Conservation (phyloP, 352 stramenopile species). For the Aphanomyces stellatus region DNA sequence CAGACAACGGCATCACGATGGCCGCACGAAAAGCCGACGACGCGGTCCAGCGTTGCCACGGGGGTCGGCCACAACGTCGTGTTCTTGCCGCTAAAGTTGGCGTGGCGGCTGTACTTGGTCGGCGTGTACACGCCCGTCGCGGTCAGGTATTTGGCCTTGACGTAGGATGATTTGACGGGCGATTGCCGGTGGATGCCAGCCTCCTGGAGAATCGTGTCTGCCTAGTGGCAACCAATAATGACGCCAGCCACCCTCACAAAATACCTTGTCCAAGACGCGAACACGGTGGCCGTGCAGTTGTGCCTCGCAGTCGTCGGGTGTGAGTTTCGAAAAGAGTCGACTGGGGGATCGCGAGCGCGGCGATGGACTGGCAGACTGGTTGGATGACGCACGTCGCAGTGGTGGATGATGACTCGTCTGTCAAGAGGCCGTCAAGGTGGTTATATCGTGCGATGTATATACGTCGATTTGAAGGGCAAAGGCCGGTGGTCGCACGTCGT, state of each 20-base stretch:
- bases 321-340: neutral
- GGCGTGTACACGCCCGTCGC: neutral
- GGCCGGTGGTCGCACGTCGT: neutral
- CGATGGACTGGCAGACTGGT: too few species aligned
- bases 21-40: conserved; percentile 53
- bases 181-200: neutral
- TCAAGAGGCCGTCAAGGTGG: neutral
- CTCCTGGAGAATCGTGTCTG: conserved; percentile 3
- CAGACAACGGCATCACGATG: conserved; percentile 42
- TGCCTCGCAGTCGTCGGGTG: neutral
- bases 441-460: too few species aligned
- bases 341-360: neutral
- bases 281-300: neutral
- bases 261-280: too few species aligned
- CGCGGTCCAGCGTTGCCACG: conserved; percentile 43
- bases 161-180: neutral
- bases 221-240: too few species aligned
- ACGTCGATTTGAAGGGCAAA: neutral
- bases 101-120: neutral
- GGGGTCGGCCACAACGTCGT: conserved; percentile 49
- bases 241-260: too few species aligned
- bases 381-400: neutral
- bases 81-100: neutral
- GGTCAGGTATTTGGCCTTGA: neutral
- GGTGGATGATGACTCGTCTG: neutral